Evolutionary conservation across 1,284 basidiomycete species (phyloP), one percentile per base, ranked within the genome.

Genomic region (Ganoderma meredithae): DNA sequence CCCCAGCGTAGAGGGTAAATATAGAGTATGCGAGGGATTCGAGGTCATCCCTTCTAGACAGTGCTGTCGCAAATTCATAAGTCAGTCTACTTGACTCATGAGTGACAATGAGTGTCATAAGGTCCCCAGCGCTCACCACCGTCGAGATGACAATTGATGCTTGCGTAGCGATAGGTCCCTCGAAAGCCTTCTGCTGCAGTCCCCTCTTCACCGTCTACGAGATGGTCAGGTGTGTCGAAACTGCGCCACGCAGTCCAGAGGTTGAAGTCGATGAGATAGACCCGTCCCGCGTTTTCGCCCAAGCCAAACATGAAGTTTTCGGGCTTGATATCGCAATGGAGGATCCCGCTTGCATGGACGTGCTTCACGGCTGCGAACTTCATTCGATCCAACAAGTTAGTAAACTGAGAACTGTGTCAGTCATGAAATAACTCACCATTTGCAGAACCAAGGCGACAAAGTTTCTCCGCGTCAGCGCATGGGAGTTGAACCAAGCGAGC

Each of bases 261-360:
- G 52, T 55, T 55, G 52, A 55, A 55, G 27, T 55, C 52, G 9
- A 55, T 27, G 31, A 55, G 52, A 6, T 33, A 33, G 27, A 55
- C 19, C 27, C 52, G 52, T 10, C 52, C 52, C 3, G 52, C 52
- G 27, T 55, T 55, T 17, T 15, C 27, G 52, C 52, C 52, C 8
- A 3, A 3, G 4, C 52, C 52, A 15, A 55, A 19, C 52, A 55
- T 22, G 52, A 55, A 55, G 22, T 55, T 55, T 2, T 55, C 52
- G 7, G 52, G 52, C 15, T 55, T 55, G 15, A 55, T 55, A 17
- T 55, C 52, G 6, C 52, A 55, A 19, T 55, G 52, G 1, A 55
- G 52, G 15, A 55, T 55, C 17, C 52, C 52, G 27, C 31, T 27
- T 6, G 52, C 52, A 15, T 55, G 52, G 52, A 55, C 15, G 27